Percentiles rank a stretch among this genome's conserved stretches.
Evolutionary conservation across 2,329 filamentous ascomycete genomes (phyloP).

Genomic region (Neocucurbitaria cava): DNA sequence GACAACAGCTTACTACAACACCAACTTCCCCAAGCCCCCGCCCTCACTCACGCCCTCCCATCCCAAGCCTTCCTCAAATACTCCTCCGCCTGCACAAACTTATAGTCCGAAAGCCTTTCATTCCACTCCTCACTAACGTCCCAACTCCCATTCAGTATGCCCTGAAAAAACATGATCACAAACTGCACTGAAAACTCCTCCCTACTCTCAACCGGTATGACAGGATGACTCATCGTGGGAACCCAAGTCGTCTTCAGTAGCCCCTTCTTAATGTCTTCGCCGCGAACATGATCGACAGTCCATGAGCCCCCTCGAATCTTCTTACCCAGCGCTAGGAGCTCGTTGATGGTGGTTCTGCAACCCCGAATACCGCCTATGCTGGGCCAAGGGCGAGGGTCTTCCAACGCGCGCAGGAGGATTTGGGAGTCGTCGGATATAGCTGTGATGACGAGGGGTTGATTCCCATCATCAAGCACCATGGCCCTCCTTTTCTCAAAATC

Average conservation of each 20-base stretch:
- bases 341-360: slow-evolving; percentile 28
- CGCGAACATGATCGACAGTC: slow-evolving; percentile 54
- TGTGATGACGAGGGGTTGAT: slow-evolving; percentile 36
- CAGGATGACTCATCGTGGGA: slow-evolving; percentile 41
- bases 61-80: slow-evolving; percentile 54
- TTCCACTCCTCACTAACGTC: slow-evolving; percentile 57
- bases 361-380: slow-evolving; percentile 35
- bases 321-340: slow-evolving; percentile 38
- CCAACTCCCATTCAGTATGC: slow-evolving; percentile 53
- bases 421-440: slow-evolving; percentile 32
- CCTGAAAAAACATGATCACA: slow-evolving; percentile 53
- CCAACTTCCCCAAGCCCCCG: no score
- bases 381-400: slow-evolving; percentile 36
- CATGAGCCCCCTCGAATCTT: slow-evolving; percentile 41
- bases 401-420: slow-evolving; percentile 35
- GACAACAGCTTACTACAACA: no score
- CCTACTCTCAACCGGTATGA: slow-evolving; percentile 47
- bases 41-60: slow-evolving; percentile 39
- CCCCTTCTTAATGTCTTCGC: slow-evolving; percentile 58
- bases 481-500: slow-evolving; percentile 36
- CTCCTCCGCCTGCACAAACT: slow-evolving; percentile 52
- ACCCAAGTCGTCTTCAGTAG: slow-evolving; percentile 52
- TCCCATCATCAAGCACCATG: slow-evolving; percentile 37
- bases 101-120: slow-evolving; percentile 52
- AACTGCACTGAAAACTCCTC: slow-evolving; percentile 47